phyloP scores from a whole-genome alignment of 805 yeast species.

The Candida ulmi region DNA sequence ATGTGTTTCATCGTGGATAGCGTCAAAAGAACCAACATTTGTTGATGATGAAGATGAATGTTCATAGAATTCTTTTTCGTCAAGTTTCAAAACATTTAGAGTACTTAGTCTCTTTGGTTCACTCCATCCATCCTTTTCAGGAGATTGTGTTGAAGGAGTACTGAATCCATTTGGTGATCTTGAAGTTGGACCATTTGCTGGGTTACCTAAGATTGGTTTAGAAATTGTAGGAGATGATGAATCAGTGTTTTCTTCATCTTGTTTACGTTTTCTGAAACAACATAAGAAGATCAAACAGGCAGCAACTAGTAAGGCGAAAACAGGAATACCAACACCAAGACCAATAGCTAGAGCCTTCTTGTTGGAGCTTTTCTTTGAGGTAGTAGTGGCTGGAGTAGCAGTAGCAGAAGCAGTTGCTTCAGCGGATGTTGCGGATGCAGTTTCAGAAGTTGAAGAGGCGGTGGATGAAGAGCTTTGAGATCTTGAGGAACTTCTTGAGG shows the following conservation, averaged over 20 bases:
- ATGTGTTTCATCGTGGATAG: slow-evolving; percentile 24
- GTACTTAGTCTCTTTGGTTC: slow-evolving; percentile 38
- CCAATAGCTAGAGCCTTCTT: slow-evolving; percentile 75
- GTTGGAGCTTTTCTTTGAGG: slow-evolving; percentile 16
- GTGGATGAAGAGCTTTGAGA: slow-evolving; percentile 5
- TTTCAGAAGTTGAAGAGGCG: slow-evolving; percentile 24
- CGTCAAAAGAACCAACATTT: slow-evolving; percentile 34
- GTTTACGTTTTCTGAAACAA: slow-evolving; percentile 43
- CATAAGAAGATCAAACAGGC: slow-evolving; percentile 47
- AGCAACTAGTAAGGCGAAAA: slow-evolving; percentile 43
- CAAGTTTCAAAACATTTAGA: slow-evolving; percentile 46
- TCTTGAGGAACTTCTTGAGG: not conserved
- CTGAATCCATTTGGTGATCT: slow-evolving; percentile 16
- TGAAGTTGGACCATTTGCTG: slow-evolving; percentile 28
- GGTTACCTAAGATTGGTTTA: slow-evolving; percentile 32
- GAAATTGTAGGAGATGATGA: slow-evolving; percentile 29
- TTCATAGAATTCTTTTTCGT: slow-evolving; percentile 29
- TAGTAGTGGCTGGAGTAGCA: slow-evolving; percentile 17
- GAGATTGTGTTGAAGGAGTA: slow-evolving; percentile 27
- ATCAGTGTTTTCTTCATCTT: slow-evolving; percentile 21
- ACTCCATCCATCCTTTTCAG: slow-evolving; percentile 22
- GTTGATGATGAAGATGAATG: slow-evolving; percentile 45
- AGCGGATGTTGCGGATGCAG: slow-evolving; percentile 18
- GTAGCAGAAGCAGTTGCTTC: slow-evolving; percentile 12
- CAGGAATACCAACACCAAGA: slow-evolving; percentile 82